Evolutionary conservation across 2,329 filamentous ascomycete genomes (phyloP), one percentile per base, ranked within the genome.

Genomic region (Metarhizium album): DNA sequence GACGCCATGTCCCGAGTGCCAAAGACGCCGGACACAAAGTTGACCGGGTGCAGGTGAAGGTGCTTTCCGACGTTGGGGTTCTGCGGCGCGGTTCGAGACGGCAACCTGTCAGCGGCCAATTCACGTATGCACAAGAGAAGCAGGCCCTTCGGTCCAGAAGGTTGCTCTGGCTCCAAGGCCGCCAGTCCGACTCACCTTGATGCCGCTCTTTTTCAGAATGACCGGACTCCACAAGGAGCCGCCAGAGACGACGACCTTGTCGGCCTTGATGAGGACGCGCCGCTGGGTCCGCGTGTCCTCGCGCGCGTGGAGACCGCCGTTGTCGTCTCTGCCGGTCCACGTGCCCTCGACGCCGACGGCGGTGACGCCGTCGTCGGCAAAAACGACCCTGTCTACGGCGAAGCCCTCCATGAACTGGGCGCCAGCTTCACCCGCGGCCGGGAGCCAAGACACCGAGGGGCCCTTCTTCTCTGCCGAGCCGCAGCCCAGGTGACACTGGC

Each of bases 321-420:
- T 69, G 40, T 71, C 70, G 57, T 88, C 86, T 52, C 87, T 78
- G 1, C 85, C 84, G 3, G 76, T 80, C 90, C 89, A 95, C 6
- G 72, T 73, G 2, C 90, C 90, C 52, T 80, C 70, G 1, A 95
- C 75, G 0, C 90, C 90, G 0, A 75, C 76, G 0, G 87, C 87
- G 3, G 74, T 75, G 56, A 75, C 78, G 7, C 68, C 70, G 40
- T 62, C 62, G 14, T 76, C 71, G 22, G 82, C 79, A 63, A 95
- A 95, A 0, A 86, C 57, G 16, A 96, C 73, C 53, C 77, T 76
- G 13, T 87, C 78, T 0, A 83, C 86, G 20, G 82, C 68, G 60
- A 93, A 88, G 0, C 90, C 90, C 70, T 96, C 89, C 52, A 94
- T 78, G 62, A 95, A 95, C 55, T 78, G 73, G 1, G 90, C 87